Base-by-base conservation (phyloP, 2,329 filamentous ascomycete species). In the Pseudogymnoascus sp. region DNA sequence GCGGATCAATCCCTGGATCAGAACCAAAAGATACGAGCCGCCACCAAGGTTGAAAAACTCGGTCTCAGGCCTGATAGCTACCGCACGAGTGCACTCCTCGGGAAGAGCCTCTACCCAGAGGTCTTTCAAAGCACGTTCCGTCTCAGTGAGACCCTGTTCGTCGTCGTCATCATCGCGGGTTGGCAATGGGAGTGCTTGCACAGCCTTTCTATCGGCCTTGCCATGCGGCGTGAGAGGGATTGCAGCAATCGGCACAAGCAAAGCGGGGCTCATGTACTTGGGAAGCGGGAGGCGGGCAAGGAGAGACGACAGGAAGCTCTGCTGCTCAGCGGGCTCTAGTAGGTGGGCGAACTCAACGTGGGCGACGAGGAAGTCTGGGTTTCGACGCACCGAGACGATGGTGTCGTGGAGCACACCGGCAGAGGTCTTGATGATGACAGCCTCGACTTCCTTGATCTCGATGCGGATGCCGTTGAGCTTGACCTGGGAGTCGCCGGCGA, bases 381-480 rank as follows among this genome's bases (percentile, higher is more conserved):
- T 62, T 58, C 45, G 63, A 5, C 67, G 64, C 28, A 70, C 38
- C 2, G 67, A 39, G 4, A 71, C 67, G 2, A 70, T 65, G n/a
- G 71, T 68, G 1, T 72, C 66, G 5, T 63, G 36, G 7, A 77
- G 19, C 19, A 25, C 19, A 35, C 65, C 23, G 3, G 69, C 68
- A 1, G 62, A 55, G 0, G 72, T 67, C 19, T 66, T 62, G 0
- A 60, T 23, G 42, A 77, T 69, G 4, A 62, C 63, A 3, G 63
- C 62, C 33, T 64, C 75, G 14, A 81, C 73, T 9, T 79, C 78
- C 8, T 68, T 65, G 0, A 80, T 67, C 12, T 80, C 77, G 19
- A 80, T 74, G 2, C 75, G 69, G n/a, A 74, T 30, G 0, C 75
- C 75, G 11, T 71, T 67, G 1, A 76, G 63, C 65, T 77, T 77